Percentiles rank a stretch among this genome's conserved stretches.
Conservation (phyloP, 2,329 filamentous ascomycete species). For the Neopestalotiopsis sp. region DNA sequence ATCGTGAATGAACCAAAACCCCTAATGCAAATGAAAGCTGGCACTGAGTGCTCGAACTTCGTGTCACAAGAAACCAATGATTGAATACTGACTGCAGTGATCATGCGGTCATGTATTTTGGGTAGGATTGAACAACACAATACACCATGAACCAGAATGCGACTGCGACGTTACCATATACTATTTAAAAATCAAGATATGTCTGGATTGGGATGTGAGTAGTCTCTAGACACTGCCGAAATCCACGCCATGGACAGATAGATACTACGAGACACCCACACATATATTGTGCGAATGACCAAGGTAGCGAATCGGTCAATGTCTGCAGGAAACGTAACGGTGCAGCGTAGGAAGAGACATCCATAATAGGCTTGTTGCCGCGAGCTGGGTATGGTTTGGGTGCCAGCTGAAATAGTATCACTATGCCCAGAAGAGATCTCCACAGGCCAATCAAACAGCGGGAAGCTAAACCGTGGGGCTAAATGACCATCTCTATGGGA, state of each 20-base stretch:
- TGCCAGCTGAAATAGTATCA: neutral
- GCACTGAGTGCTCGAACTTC: too few relatives aligned
- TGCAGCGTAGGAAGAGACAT: neutral
- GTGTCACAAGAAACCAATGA: neutral
- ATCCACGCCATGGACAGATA: neutral
- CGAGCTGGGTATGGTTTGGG: too few relatives aligned
- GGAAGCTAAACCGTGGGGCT: constrained; percentile 8
- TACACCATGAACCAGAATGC: neutral
- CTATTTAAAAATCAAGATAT: neutral
- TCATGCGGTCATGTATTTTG: neutral
- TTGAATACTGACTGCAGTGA: neutral
- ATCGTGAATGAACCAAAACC: too few relatives aligned
- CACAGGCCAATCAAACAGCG: neutral
- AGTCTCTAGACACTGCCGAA: neutral
- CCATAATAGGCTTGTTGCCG: neutral
- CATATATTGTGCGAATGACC: neutral
- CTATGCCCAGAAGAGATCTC: neutral
- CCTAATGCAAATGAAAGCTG: too few relatives aligned
- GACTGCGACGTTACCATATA: neutral
- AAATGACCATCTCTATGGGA: constrained; percentile 4
- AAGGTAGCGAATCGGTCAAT: neutral
- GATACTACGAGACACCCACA: neutral
- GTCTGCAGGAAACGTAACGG: neutral
- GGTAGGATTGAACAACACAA: neutral
- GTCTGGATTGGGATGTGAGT: neutral